phyloP scores from a whole-genome alignment of 169 alveolate species.

The Theileria orientalis region DNA sequence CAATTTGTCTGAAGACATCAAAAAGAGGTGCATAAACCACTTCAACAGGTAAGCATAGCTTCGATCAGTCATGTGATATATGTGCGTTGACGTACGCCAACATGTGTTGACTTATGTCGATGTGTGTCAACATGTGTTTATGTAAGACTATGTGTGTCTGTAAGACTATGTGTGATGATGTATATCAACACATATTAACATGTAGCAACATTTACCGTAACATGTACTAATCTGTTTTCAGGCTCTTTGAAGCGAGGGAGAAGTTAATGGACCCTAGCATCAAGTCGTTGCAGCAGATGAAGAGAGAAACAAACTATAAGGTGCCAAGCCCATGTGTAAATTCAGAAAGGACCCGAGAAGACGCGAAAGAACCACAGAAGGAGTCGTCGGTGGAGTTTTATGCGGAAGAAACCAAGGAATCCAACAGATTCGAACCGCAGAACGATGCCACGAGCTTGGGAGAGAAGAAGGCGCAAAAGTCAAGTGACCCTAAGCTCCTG shows the following conservation, averaged over 20 bases:
- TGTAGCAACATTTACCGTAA: not conserved
- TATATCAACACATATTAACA: too few relatives aligned
- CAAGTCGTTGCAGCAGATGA: conserved; percentile 55
- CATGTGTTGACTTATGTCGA: too few relatives aligned
- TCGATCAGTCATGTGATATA: too few relatives aligned
- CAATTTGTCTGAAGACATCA: conserved; percentile 59
- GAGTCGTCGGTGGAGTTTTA: not conserved
- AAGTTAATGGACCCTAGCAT: conserved; percentile 61
- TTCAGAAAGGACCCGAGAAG: not conserved
- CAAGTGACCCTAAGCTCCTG: too few relatives aligned
- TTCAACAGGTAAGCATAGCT: conserved; percentile 60
- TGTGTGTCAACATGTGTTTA: too few relatives aligned
- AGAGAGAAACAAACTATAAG: conserved; percentile 69
- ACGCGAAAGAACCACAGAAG: not conserved
- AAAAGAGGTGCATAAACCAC: conserved; percentile 68
- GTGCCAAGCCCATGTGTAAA: conserved; percentile 49
- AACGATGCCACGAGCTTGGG: not conserved
- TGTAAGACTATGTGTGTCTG: too few relatives aligned
- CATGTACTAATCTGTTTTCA: not conserved
- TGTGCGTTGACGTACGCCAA: too few relatives aligned
- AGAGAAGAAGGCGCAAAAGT: not conserved
- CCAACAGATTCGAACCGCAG: not conserved
- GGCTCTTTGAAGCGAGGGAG: conserved; percentile 71
- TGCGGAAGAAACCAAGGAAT: not conserved
- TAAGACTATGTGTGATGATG: too few relatives aligned